phyloP scores from a whole-genome alignment of 2,329 filamentous ascomycete genomes.

The Calonectria hawksworthii region DNA sequence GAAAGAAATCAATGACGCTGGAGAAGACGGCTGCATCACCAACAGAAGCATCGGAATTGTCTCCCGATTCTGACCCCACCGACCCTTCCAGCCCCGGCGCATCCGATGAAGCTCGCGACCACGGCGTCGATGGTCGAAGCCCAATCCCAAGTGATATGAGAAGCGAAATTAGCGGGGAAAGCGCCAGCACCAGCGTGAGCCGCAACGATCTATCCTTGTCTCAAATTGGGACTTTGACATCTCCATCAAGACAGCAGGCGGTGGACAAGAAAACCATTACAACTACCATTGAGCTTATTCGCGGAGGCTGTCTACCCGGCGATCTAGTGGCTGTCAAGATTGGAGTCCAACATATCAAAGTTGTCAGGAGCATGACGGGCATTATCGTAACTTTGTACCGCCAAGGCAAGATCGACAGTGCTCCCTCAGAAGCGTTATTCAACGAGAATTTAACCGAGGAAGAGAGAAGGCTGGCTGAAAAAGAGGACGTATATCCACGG shows the following conservation, averaged over 20 bases:
- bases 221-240: constrained; percentile 48
- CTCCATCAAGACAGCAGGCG: constrained; percentile 55
- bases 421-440: constrained; percentile 67
- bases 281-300: constrained; percentile 85
- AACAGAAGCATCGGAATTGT: constrained; percentile 54
- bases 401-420: constrained; percentile 89
- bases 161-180: constrained; percentile 81
- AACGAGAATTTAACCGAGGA: constrained; percentile 69
- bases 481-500: constrained; percentile 88
- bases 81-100: constrained; percentile 58
- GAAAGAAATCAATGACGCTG: constrained; percentile 67
- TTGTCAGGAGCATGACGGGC: constrained; percentile 90
- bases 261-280: constrained; percentile 85
- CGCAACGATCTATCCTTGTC: constrained; percentile 59
- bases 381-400: constrained; percentile 94
- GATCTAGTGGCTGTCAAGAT: constrained; percentile 86
- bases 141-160: constrained; percentile 67
- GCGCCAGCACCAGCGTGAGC: constrained; percentile 74
- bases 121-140: constrained; percentile 54
- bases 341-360: constrained; percentile 88
- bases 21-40: constrained; percentile 60
- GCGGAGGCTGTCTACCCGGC: constrained; percentile 87
- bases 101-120: constrained; percentile 55
- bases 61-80: constrained; percentile 53
- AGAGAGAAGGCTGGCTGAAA: constrained; percentile 76